Base-by-base conservation (phyloP, 2,329 filamentous ascomycete genomes). In the Lojkania enalia region DNA sequence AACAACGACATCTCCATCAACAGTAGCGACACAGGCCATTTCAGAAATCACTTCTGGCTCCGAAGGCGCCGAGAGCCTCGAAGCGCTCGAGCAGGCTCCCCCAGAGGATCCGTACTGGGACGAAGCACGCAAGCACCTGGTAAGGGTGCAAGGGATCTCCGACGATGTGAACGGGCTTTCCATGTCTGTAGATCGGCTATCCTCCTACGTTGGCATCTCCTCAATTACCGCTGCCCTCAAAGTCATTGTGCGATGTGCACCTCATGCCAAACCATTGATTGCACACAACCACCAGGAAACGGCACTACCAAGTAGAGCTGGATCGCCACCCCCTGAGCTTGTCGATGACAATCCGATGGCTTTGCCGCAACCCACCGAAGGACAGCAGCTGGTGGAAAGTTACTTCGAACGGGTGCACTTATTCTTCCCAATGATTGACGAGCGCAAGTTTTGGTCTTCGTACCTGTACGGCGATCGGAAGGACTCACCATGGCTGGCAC, bases 331-430 rank as follows among this genome's bases (percentile, higher is more conserved):
- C 19, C 66, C 67, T 1, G 68, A 70, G 30, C 52, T 66, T 16
- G 44, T 44, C 16, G 63, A 65, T 35, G 61, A 57, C 41, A 52
- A 61, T 48, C 57, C 66, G 42, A 46, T 74, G 35, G 74, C 83
- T 19, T 68, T 80, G 27, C 80, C 82, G 49, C 44, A 73, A 75
- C 79, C 80, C 13, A 81, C 79, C 63, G 84, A 86, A 55, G 85
- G 84, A 13, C 82, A 86, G 63, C 81, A 81, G 4, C 73, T 88
- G 7, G 82, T 89, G 30, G 83, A 89, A 55, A 84, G 84, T n/a
- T 90, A 88, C 64, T 90, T 90, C 64, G 84, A 85, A 54, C 79
- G 84, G 21, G 80, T 87, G 18, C 87, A 90, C 49, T 80, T 84
- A 1, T 85, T 88, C 54, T 79, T 85, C 3, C 87, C 87, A 0